Evolutionary conservation across 2,329 filamentous ascomycete genomes (phyloP).

Genomic region (Neonectria punicea): DNA sequence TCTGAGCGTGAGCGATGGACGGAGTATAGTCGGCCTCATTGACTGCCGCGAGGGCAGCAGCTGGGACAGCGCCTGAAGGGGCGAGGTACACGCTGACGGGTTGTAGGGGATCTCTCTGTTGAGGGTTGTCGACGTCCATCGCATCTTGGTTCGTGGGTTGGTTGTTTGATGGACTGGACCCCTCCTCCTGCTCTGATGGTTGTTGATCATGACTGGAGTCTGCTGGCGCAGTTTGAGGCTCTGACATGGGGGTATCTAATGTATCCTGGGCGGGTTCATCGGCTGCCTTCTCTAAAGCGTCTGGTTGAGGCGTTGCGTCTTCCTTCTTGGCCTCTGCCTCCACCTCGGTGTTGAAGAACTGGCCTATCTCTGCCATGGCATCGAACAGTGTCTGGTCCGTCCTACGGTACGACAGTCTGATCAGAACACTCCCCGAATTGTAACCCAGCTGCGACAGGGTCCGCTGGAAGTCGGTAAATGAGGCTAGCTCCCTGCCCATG

Average conservation of each 20-base stretch:
- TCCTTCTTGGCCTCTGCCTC: constrained; percentile 41
- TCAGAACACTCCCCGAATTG: constrained; percentile 82
- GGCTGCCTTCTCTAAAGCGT: constrained; percentile 22
- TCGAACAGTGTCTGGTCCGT: constrained; percentile 85
- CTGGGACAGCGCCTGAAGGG: constrained; percentile 77
- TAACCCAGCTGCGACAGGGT: constrained; percentile 87
- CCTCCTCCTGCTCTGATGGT: constrained; percentile 13
- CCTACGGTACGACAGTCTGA: constrained; percentile 80
- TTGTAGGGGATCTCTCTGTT: constrained; percentile 50
- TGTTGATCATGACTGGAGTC: constrained; percentile 14
- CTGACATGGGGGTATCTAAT: constrained; percentile 39
- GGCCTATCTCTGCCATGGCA: constrained; percentile 82
- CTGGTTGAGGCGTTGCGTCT: constrained; percentile 11
- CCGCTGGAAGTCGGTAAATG: constrained; percentile 87
- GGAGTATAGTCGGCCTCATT: constrained; percentile 82
- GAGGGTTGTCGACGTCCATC: constrained; percentile 37
- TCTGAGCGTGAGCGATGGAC: constrained; percentile 79
- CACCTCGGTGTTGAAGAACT: constrained; percentile 72
- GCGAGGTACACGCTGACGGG: constrained; percentile 81
- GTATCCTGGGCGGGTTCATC: constrained; percentile 23
- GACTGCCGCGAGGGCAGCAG: constrained; percentile 74
- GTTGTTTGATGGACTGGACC: constrained; percentile 30
- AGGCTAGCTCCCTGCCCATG: constrained; percentile 81
- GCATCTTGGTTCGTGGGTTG: constrained; percentile 18
- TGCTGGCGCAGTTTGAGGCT: constrained; percentile 24